A percentile compares a stretch with the other conserved stretches of the same genome.
phyloP scores from a whole-genome alignment of 441 rosid genomes.

The Gossypium aridum region DNA sequence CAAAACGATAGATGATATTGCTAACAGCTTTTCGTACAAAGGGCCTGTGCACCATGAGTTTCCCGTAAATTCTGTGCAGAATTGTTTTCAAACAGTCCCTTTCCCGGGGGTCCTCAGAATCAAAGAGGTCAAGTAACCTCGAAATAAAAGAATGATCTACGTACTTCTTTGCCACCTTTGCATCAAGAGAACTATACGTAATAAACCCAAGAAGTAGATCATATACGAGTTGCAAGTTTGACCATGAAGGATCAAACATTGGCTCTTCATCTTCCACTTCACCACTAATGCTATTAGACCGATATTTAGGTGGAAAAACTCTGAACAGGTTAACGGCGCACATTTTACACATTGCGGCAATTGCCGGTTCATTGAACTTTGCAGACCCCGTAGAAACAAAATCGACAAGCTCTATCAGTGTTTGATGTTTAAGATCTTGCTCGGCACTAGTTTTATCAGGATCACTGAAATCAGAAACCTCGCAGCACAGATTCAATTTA shows the following conservation, averaged over 20 bases:
- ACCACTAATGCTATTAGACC: constrained; percentile 29
- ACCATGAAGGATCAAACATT: constrained; percentile 71
- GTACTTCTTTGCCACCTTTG: constrained; percentile 61
- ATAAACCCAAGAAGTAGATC: constrained; percentile 54
- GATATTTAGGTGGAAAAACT: constrained; percentile 59
- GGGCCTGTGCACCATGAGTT: constrained; percentile 65
- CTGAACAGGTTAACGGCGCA: constrained; percentile 55
- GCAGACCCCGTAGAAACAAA: constrained; percentile 57
- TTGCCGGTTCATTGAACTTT: constrained; percentile 51
- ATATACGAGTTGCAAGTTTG: constrained; percentile 58
- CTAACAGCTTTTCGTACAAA: constrained; percentile 60
- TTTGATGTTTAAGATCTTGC: constrained; percentile 52
- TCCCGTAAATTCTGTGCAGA: constrained; percentile 59
- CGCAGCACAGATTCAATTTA: constrained; percentile 60
- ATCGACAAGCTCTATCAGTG: constrained; percentile 51
- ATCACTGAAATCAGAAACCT: constrained; percentile 42
- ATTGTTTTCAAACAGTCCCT: constrained; percentile 72
- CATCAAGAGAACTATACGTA: constrained; percentile 43
- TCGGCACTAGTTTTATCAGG: constrained; percentile 39
- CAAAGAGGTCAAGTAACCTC: constrained; percentile 65
- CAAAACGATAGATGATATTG: constrained; percentile 61
- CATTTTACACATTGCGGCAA: constrained; percentile 60
- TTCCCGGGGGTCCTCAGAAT: constrained; percentile 75
- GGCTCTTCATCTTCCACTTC: constrained; percentile 72
- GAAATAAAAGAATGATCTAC: constrained; percentile 54